Conservation (phyloP, 345 rosid genomes). For the Heritiera fomes region DNA sequence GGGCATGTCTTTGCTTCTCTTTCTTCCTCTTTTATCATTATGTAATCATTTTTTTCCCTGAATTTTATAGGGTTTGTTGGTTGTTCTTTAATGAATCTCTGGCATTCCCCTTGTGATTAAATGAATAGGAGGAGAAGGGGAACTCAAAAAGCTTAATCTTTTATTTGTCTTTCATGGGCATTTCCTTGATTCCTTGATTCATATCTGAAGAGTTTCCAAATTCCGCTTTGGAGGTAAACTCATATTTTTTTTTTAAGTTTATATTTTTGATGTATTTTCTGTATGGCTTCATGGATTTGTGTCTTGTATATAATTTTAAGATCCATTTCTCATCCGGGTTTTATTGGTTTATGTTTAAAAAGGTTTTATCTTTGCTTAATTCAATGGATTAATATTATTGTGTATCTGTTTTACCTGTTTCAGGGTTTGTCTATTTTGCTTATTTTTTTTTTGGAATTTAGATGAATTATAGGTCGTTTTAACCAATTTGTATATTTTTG, state of each 20-base stretch:
- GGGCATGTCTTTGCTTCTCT: constrained; percentile 13
- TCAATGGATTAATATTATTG: background rate
- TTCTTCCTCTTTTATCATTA: constrained; percentile 21
- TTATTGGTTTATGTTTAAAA: constrained; percentile 6
- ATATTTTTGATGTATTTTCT: background rate
- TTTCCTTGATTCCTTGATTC: constrained; percentile 37
- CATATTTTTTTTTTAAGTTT: background rate
- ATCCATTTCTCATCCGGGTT: constrained; percentile 21
- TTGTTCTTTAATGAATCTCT: constrained; percentile 18
- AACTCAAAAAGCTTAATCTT: background rate
- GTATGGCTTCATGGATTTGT: constrained; percentile 5
- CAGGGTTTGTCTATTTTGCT: background rate
- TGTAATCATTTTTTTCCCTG: constrained; percentile 25
- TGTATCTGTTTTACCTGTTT: background rate
- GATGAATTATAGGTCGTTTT: background rate
- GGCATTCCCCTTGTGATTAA: too few species aligned
- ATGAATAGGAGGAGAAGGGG: constrained; percentile 1
- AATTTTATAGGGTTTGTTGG: constrained; percentile 37
- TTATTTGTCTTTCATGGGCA: background rate
- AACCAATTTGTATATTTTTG: background rate
- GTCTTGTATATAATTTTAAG: background rate
- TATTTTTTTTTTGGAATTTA: background rate
- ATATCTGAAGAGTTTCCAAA: constrained; percentile 30
- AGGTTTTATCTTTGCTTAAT: background rate
- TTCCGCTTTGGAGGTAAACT: constrained; percentile 45